Conservation (phyloP, 179 eudicot species). For the Pouteria campechiana region DNA sequence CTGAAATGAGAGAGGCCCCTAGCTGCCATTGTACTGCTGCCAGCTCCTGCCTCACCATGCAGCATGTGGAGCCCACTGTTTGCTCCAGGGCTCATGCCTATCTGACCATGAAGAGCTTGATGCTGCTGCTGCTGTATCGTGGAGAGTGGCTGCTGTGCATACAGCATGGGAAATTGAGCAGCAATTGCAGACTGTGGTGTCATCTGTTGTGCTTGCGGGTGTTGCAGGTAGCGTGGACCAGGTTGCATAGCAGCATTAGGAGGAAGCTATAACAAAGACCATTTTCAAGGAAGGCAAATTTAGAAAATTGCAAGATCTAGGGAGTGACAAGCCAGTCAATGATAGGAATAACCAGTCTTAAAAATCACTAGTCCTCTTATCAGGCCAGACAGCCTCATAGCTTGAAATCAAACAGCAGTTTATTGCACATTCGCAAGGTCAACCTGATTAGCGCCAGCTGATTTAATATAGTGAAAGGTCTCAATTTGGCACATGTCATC, state of each 20-base stretch:
- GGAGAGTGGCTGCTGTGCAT: slow-evolving; percentile 36
- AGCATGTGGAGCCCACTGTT: slow-evolving; percentile 26
- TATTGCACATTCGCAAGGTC: too few relatives aligned
- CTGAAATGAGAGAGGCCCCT: slow-evolving; percentile 21
- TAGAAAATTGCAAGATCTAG: too few relatives aligned
- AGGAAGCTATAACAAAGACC: slow-evolving; percentile 21
- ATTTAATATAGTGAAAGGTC: too few relatives aligned
- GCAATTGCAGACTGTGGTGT: slow-evolving; percentile 36
- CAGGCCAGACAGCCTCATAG: too few relatives aligned
- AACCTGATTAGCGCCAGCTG: too few relatives aligned
- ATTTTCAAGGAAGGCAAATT: too few relatives aligned
- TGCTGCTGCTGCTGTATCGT: slow-evolving; percentile 33
- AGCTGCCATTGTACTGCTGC: slow-evolving; percentile 20
- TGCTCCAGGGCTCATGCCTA: slow-evolving; percentile 26
- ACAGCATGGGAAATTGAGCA: slow-evolving; percentile 33
- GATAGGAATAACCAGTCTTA: too few relatives aligned
- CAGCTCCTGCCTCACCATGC: slow-evolving; percentile 21
- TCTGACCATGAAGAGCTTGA: slow-evolving; percentile 18
- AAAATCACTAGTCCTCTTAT: too few relatives aligned
- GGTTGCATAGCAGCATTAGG: slow-evolving; percentile 18
- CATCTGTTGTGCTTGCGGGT: slow-evolving; percentile 30
- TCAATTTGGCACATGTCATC: too few relatives aligned
- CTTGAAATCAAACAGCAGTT: too few relatives aligned
- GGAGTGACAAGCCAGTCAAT: too few relatives aligned
- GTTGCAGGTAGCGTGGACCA: slow-evolving; percentile 33